Base-by-base conservation (phyloP, 2,329 filamentous ascomycete genomes). In the Colletotrichum spinosum region DNA sequence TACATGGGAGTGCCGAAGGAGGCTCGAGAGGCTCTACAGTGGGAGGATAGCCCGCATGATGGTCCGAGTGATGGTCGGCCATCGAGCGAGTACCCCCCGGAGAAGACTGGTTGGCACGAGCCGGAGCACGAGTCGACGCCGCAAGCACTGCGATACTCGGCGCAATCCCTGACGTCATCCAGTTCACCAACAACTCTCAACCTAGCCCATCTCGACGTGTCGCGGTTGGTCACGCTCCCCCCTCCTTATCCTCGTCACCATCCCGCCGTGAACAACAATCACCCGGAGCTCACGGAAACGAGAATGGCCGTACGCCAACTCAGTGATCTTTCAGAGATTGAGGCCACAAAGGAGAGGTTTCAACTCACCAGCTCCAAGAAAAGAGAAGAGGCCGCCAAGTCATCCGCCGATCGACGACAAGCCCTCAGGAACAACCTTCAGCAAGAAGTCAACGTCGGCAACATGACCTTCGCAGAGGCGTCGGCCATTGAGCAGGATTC, bases 171-270 rank as follows among this genome's bases (percentile, higher is more conserved):
- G 8, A 74, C 73, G 1, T 81, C 80, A 3, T 76, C 79, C 3
- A 78, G 81, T 2, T 79, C 78, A 59, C 84, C 83, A 3, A 81
- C 79, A 46, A 83, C 79, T 2, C 81, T 82, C 35, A 81, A 73
- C 66, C 82, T 79, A 39, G 79, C 84, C 71, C 88, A 88, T 63
- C 80, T 98, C 4, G 95, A 99, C 73, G 91, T 98, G 34, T 98
- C 96, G 4, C 87, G 96, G 35, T 87, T 99, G 2, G 92, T 99
- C 5, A 97, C 96, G 0, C 83, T 99, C 37, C 96, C 96, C 8
- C 96, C 96, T 1, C 92, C 96, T 2, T 98, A 97, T 75, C 96
- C 96, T 2, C 90, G 95, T 8, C 95, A 98, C 73, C 92, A 98
- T 72, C 96, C 96, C 8, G 96, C 96, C 0, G 92, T 98, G 13